These are phyloP conservation scores for Cornus kousa DNA, from an alignment of 148 eudicot species.

Conservation along the genomic window DNA sequence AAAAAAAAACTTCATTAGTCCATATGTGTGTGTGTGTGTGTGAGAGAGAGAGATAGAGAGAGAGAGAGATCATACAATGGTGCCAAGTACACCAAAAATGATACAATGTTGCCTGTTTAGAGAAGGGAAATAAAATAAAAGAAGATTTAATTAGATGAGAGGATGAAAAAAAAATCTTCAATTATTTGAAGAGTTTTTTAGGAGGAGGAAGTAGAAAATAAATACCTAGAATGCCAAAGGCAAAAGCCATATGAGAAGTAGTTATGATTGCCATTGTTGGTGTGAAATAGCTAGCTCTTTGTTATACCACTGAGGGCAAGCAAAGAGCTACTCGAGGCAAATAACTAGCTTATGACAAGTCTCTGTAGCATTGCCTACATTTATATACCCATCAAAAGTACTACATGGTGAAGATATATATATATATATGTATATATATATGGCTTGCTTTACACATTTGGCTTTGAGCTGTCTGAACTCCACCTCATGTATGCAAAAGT, in stretches of 20 bases:
- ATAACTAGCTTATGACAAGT: neutral
- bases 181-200: too few relatives aligned
- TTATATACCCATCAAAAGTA: neutral
- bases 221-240: slow-evolving; percentile 65
- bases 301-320: neutral
- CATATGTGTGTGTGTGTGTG: neutral
- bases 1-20: too few relatives aligned
- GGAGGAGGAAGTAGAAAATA: neutral
- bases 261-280: slow-evolving; percentile 37
- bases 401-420: too few relatives aligned
- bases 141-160: neutral
- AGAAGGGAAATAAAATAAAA: neutral
- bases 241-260: slow-evolving; percentile 30
- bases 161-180: neutral
- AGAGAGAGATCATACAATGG: slow-evolving; percentile 51
- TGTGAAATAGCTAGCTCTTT: slow-evolving; percentile 10
- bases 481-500: neutral
- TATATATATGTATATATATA: too few relatives aligned
- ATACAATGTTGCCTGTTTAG: slow-evolving; percentile 50
- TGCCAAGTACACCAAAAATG: slow-evolving; percentile 67
- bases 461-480: neutral
- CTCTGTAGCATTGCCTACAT: neutral
- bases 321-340: neutral
- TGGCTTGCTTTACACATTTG: neutral
- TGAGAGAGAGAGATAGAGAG: neutral